Percentiles rank a stretch among this genome's conserved stretches.
These are phyloP conservation scores for Geosmithia morbida DNA, from an alignment of 2,329 filamentous ascomycete genomes.

Conservation along the genomic window DNA sequence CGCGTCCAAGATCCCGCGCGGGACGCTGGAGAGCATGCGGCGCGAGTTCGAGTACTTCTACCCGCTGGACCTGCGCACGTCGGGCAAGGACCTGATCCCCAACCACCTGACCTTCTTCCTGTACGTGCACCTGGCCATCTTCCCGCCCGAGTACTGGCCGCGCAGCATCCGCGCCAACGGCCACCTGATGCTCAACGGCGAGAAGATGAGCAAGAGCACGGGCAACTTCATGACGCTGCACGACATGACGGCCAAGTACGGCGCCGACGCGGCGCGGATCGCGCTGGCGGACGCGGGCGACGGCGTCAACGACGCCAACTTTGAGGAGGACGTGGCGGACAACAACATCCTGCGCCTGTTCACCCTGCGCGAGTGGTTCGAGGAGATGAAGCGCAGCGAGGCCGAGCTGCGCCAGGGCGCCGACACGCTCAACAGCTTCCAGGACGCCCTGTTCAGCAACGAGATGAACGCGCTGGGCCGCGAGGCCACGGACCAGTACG, in stretches of 20 bases:
- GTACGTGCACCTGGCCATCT: constrained; percentile 85
- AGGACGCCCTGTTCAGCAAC: constrained; percentile 83
- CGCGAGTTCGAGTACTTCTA: constrained; percentile 97
- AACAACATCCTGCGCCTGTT: constrained; percentile 78
- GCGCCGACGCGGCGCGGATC: constrained; percentile 82
- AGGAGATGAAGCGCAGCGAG: constrained; percentile 65
- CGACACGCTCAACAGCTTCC: constrained; percentile 49
- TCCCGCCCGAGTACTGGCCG: constrained; percentile 81
- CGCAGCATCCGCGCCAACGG: constrained; percentile 77
- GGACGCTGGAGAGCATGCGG: constrained; percentile 64
- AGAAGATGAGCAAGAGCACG: constrained; percentile 97
- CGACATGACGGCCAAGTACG: constrained; percentile 80
- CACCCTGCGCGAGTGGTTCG: constrained; percentile 76
- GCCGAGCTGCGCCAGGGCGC: constrained; percentile 57
- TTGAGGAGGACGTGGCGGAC: constrained; percentile 90
- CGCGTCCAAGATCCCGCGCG: constrained; percentile 57
- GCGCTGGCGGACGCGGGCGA: constrained; percentile 91
- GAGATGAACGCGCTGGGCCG: constrained; percentile 77
- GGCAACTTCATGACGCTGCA: constrained; percentile 92
- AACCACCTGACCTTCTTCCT: constrained; percentile 95
- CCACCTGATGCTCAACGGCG: constrained; percentile 84
- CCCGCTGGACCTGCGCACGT: constrained; percentile 75
- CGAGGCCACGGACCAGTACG: constrained; percentile 67
- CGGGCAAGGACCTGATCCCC: constrained; percentile 83
- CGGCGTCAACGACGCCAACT: constrained; percentile 89